Conservation (phyloP, 169 alveolate species). For the Amoebophrya sp. region DNA sequence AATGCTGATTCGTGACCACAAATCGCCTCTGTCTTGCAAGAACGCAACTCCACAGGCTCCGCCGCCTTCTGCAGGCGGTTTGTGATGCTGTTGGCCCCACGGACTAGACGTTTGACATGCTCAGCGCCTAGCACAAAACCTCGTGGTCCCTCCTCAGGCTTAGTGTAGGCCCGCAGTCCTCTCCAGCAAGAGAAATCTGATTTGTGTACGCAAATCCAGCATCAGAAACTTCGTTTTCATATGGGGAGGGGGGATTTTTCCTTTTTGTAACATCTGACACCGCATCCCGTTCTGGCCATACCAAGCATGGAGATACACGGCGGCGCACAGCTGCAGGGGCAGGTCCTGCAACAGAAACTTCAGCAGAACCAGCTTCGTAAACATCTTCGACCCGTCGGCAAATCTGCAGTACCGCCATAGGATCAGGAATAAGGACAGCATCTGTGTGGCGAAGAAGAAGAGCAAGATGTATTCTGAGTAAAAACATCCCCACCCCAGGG, state of each 20-base stretch:
- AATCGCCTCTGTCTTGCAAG: no score
- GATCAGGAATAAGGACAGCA: neutral
- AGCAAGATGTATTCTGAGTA: neutral
- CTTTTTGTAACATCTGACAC: neutral
- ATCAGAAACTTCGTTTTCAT: neutral
- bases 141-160: no score
- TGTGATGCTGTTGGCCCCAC: no score
- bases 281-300: neutral
- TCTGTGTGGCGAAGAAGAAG: neutral
- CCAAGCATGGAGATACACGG: neutral
- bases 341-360: neutral
- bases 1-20: no score
- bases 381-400: neutral
- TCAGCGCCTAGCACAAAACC: no score
- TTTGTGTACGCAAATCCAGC: no score
- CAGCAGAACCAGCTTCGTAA: neutral
- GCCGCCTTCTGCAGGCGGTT: no score
- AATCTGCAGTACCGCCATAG: neutral
- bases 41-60: no score
- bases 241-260: neutral
- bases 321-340: neutral
- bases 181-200: no score
- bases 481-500: neutral
- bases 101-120: no score
- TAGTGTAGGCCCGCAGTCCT: no score